Evolutionary conservation across 129 eudicot species (phyloP), one percentile per base, ranked within the genome.

Genomic region (Calendula officinalis): DNA sequence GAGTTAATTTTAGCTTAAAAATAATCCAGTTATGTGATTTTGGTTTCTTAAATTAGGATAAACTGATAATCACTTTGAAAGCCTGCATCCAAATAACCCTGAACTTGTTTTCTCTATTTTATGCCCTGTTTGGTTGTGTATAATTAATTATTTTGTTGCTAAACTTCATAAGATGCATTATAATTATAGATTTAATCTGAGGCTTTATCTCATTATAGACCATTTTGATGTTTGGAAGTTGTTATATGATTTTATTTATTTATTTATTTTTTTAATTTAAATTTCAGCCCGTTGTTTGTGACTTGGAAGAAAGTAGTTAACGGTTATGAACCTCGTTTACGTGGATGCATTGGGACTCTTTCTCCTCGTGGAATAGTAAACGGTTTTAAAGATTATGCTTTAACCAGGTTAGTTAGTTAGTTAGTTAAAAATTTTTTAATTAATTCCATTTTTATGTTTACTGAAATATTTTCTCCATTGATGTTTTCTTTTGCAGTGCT

Each of bases 311-410:
- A 87, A 69, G 83, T 77, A 42, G 83, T 87, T 74, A 91, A 87
- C 59, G 97, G 97, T 55, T 82, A 78, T 68, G 97, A 91, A 77
- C 90, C 96, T 45, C 97, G 94, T 44, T 69, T 91, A 51, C 97
- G 97, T 61, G 97, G 97, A 55, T 91, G 97, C 82, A 91, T 91
- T 46, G 97, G 97, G 60, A 87, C 96, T 62, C 84, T 91, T 36
- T 80, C 90, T 76, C 81, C 97, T 68, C 92, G 96, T 27, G 55
- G 65, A 61, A 64, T 91, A 50, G 77, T 87, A 9, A 83, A 70
- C 14, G 97, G 97, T 39, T 91, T 87, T 67, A 87, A 68, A 76
- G 97, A 91, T 68, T 91, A 87, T 74, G 95, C 97, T 70, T 72
- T 91, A 54, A 91, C 96, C 37, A 91, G 97, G 97, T 73, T 47